Base-by-base conservation (phyloP, 106 monocot species). In the Dioscorea dumetorum region DNA sequence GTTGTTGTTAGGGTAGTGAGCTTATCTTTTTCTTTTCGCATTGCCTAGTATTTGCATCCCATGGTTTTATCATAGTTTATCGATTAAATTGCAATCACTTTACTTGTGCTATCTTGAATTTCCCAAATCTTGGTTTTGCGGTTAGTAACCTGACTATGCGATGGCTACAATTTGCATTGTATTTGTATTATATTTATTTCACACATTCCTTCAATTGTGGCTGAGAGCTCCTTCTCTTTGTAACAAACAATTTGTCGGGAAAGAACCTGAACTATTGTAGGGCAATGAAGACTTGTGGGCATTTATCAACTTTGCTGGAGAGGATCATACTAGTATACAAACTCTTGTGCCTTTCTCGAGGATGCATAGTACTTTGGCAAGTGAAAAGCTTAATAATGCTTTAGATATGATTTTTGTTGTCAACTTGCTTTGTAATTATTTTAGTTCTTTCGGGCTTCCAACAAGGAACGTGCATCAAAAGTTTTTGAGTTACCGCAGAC, bases 231-330 rank as follows among this genome's bases (percentile, higher is more conserved):
- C 2, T 16, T 78, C 41, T 74, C 31, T n/a, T 18, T 24, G 35
- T 41, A 21, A 14, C 11, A 28, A 14, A 17, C 2, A 28, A 0
- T 49, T n/a, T n/a, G n/a, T n/a, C n/a, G n/a, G 91, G 95, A 91
- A 81, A 74, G 91, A 92, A 73, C 91, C 95, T 14, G 95, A 97
- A 76, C 67, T 97, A 34, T 34, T 89, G 64, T 60, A 76, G 76
- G 91, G 89, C 57, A 97, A 97, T 78, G 95, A 97, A 62, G 95
- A 91, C 65, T 63, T 97, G 12, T 97, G 95, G 95, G 67, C 73
- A 28, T 97, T 97, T 73, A 73, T 92, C 24, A 84, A 72, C 67
- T 86, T 84, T 82, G 86, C 88, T 75, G 91, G 91, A 68, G 91
- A 92, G 53, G 95, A 97, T 82, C 95, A 88, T 79, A 92, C 84